A percentile compares a stretch with the other conserved stretches of the same genome.
phyloP scores from a whole-genome alignment of 2,329 filamentous ascomycete genomes.

The Microdochium paspali region DNA sequence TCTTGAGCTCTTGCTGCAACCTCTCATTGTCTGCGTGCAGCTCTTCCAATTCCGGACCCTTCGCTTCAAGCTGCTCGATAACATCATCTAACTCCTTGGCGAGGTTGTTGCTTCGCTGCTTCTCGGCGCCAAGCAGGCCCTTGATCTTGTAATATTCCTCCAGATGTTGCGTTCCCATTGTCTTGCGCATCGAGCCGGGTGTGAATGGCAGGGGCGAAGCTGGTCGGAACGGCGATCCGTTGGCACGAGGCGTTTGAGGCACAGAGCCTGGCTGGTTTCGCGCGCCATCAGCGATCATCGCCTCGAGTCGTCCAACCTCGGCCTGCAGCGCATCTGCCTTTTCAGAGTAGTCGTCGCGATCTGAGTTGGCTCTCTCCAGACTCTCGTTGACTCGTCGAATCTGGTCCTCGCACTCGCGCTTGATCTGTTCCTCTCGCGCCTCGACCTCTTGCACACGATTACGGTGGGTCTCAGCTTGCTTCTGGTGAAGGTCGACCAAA shows the following conservation, averaged over 20 bases:
- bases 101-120: conserved; percentile 65
- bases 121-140: conserved; percentile 63
- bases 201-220: conserved; percentile 48
- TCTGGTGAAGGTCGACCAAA: conserved; percentile 72
- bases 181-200: conserved; percentile 49
- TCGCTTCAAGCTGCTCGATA: conserved; percentile 74
- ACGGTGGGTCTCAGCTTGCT: conserved; percentile 64
- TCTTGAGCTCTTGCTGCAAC: conserved; percentile 69
- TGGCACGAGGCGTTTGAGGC: conserved; percentile 52
- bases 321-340: conserved; percentile 39
- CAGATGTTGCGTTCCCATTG: conserved; percentile 52
- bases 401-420: conserved; percentile 56
- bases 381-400: conserved; percentile 46
- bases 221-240: conserved; percentile 45
- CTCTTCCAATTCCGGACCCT: conserved; percentile 81
- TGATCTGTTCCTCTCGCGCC: conserved; percentile 49
- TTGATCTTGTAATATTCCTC: conserved; percentile 60
- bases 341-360: conserved; percentile 36
- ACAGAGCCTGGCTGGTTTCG: conserved; percentile 32
- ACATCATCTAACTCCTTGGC: conserved; percentile 75
- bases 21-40: conserved; percentile 72
- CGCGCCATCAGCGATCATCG: conserved; percentile 31
- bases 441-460: conserved; percentile 63
- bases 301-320: conserved; percentile 44
- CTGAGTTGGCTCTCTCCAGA: conserved; percentile 43